Conservation (phyloP, 768 basidiomycete species). For the Auricularia heimuer region DNA sequence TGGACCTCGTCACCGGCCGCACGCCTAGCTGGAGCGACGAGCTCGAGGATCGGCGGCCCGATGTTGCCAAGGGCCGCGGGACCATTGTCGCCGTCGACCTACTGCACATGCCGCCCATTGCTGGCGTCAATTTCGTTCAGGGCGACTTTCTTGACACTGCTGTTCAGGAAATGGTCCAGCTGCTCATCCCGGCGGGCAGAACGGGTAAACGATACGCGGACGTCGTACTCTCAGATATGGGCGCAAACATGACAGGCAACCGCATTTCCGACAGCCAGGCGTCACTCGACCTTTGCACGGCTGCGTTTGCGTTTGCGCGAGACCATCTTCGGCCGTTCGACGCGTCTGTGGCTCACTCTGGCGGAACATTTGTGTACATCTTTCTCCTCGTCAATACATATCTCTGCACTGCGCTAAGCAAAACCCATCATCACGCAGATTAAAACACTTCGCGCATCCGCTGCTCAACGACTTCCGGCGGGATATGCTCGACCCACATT, state of each 20-base stretch:
- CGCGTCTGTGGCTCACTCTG: slow-evolving; percentile 30
- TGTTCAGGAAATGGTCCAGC: slow-evolving; percentile 37
- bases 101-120: slow-evolving; percentile 59
- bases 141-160: slow-evolving; percentile 64
- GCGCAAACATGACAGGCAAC: slow-evolving; percentile 72
- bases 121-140: slow-evolving; percentile 61
- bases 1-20: neutral
- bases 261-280: slow-evolving; percentile 50
- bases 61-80: slow-evolving; percentile 13
- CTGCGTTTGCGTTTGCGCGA: slow-evolving; percentile 61
- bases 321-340: slow-evolving; percentile 40
- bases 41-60: slow-evolving; percentile 23
- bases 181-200: slow-evolving; percentile 20
- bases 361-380: slow-evolving; percentile 48
- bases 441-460: slow-evolving; percentile 83
- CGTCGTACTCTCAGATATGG: slow-evolving; percentile 85
- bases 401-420: neutral
- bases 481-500: slow-evolving; percentile 48
- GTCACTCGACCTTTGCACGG: slow-evolving; percentile 63
- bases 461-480: slow-evolving; percentile 54
- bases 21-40: neutral
- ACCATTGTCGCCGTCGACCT: slow-evolving; percentile 75
- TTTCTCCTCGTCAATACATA: too few relatives aligned
- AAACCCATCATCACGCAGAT: slow-evolving; percentile 29
- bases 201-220: slow-evolving; percentile 43